Conservation (phyloP, 139 green algal genomes). For the Pleodorina starrii region DNA sequence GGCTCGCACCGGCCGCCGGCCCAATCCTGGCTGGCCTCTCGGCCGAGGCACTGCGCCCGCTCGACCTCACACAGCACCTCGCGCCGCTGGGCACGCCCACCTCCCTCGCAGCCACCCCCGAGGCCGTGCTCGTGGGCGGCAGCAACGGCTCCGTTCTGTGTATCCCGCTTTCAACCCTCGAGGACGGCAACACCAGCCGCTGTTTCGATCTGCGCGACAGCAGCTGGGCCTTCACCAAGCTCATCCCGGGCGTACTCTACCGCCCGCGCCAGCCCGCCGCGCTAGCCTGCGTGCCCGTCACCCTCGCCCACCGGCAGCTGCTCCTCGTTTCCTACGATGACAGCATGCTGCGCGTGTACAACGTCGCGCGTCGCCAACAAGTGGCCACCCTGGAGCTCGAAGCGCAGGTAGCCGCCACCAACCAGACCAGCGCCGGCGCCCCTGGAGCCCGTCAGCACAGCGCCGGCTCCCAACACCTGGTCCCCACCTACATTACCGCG, state of each 20-base stretch:
- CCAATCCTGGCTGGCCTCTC: neutral
- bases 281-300: conserved; percentile 24
- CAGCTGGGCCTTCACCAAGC: conserved; percentile 57
- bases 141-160: conserved; percentile 49
- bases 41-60: neutral
- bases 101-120: conserved; percentile 40
- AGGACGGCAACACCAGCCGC: neutral
- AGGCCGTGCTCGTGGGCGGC: conserved; percentile 54
- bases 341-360: conserved; percentile 54
- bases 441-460: neutral
- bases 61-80: conserved; percentile 52
- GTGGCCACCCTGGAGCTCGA: conserved; percentile 44
- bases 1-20: neutral
- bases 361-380: conserved; percentile 34
- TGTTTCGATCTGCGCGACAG: conserved; percentile 53
- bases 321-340: conserved; percentile 65
- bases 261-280: conserved; percentile 36
- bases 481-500: conserved; percentile 16
- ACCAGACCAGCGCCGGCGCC: neutral
- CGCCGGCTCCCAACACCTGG: neutral
- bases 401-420: neutral
- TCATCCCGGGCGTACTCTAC: conserved; percentile 62
- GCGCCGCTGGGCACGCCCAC: conserved; percentile 52
- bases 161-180: conserved; percentile 43
- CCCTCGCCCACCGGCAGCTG: neutral